phyloP scores from a whole-genome alignment of 108 stramenopile genomes.

The Cyclotella sp. region DNA sequence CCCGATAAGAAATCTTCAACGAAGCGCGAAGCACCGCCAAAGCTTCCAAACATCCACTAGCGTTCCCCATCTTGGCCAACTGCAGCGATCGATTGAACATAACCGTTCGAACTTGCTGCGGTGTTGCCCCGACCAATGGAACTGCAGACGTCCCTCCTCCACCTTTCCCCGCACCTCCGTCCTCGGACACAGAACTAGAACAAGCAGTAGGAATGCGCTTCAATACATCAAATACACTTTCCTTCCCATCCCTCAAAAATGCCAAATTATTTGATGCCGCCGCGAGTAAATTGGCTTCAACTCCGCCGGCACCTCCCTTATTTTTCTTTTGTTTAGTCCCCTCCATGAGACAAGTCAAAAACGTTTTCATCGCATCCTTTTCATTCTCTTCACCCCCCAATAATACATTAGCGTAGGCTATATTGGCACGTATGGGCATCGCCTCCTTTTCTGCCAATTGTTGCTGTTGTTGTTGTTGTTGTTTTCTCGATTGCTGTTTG shows the following conservation, averaged over 20 bases:
- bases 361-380: constrained; percentile 39
- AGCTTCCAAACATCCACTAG: constrained; percentile 40
- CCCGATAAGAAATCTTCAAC: constrained; percentile 37
- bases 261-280: constrained; percentile 53
- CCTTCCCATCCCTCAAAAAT: constrained; percentile 49
- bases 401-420: constrained; percentile 44
- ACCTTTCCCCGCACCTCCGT: constrained; percentile 5
- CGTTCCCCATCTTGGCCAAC: constrained; percentile 53
- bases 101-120: constrained; percentile 51
- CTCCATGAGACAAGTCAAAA: constrained; percentile 39
- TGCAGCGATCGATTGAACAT: constrained; percentile 51
- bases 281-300: constrained; percentile 36
- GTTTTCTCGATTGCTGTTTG: constrained; percentile 1
- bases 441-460: constrained; percentile 41
- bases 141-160: constrained; percentile 21
- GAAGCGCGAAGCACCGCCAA: constrained; percentile 49
- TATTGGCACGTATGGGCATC: constrained; percentile 49
- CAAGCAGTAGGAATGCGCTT: constrained; percentile 45
- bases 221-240: constrained; percentile 48
- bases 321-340: neutral
- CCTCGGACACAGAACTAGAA: constrained; percentile 37
- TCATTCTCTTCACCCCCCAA: constrained; percentile 49
- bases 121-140: constrained; percentile 52
- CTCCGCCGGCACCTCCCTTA: neutral
- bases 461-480: constrained; percentile 28